These are phyloP conservation scores for Clonostachys byssicola DNA, from an alignment of 2,329 filamentous ascomycete species.

Conservation along the genomic window DNA sequence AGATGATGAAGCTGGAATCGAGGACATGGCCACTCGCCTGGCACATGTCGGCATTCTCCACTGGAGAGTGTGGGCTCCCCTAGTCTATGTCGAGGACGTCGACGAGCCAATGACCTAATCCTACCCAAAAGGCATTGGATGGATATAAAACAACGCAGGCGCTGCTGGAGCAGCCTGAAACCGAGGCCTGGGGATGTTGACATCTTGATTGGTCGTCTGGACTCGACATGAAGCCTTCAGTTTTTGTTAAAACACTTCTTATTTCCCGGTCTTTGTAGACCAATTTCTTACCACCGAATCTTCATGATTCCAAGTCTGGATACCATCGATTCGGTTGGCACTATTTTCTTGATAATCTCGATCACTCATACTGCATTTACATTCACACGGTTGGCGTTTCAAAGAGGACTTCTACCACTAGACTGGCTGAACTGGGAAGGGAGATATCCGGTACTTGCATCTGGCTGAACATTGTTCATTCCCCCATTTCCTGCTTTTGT, in stretches of 20 bases:
- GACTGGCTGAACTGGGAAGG: neutral
- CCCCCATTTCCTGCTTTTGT: no score
- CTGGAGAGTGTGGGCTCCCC: slow-evolving; percentile 81
- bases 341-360: neutral
- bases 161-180: slow-evolving; percentile 1
- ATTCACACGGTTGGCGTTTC: neutral
- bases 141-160: no score
- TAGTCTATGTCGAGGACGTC: slow-evolving; percentile 58
- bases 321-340: neutral
- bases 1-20: slow-evolving; percentile 42
- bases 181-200: neutral
- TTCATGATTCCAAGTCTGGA: neutral
- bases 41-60: slow-evolving; percentile 82
- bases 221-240: no score
- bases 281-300: neutral
- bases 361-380: neutral
- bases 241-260: neutral
- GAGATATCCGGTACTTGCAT: neutral
- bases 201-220: no score
- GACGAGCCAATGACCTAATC: slow-evolving; percentile 13
- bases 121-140: no score
- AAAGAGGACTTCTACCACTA: neutral
- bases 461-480: no score
- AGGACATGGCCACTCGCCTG: slow-evolving; percentile 71
- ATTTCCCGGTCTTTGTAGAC: neutral